Percentiles rank a stretch among this genome's conserved stretches.
These are phyloP conservation scores for Davidsoniella eucalypti DNA, from an alignment of 2,329 filamentous ascomycete genomes.

Conservation along the genomic window DNA sequence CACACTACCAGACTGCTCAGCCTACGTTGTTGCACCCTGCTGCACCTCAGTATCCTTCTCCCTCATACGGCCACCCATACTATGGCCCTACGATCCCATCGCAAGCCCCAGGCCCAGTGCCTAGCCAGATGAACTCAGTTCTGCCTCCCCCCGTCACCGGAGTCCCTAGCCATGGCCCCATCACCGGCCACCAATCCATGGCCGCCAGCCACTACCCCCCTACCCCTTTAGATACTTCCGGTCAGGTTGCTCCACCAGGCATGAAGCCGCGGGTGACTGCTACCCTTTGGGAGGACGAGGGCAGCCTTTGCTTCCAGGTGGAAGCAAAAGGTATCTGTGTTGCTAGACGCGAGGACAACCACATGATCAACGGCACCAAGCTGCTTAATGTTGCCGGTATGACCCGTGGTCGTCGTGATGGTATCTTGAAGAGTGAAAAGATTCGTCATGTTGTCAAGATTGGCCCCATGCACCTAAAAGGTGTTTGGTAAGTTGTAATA, in stretches of 20 bases:
- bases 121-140: constrained; percentile 55
- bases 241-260: constrained; percentile 77
- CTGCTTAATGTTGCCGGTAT: constrained; percentile 93
- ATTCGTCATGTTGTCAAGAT: constrained; percentile 95
- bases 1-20: constrained; percentile 67
- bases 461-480: constrained; percentile 96
- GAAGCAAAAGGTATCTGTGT: constrained; percentile 94
- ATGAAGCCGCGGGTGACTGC: constrained; percentile 96
- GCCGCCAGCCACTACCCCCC: constrained; percentile 38
- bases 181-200: constrained; percentile 37
- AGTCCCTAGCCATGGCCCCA: constrained; percentile 21
- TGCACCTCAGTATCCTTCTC: constrained; percentile 48
- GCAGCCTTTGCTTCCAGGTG: constrained; percentile 92
- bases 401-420: constrained; percentile 88
- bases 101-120: constrained; percentile 53
- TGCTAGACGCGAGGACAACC: constrained; percentile 86
- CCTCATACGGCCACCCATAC: constrained; percentile 50
- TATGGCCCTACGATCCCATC: constrained; percentile 67
- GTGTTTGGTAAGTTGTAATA: constrained; percentile 58
- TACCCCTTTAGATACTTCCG: constrained; percentile 60
- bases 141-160: constrained; percentile 43
- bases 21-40: constrained; percentile 59
- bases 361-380: constrained; percentile 99
- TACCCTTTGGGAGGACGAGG: constrained; percentile 95
- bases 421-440: constrained; percentile 96